Percentiles rank a stretch among this genome's conserved stretches.
These are phyloP conservation scores for Epichloe coenophiala DNA, from an alignment of 2,329 filamentous ascomycete species.

Conservation along the genomic window DNA sequence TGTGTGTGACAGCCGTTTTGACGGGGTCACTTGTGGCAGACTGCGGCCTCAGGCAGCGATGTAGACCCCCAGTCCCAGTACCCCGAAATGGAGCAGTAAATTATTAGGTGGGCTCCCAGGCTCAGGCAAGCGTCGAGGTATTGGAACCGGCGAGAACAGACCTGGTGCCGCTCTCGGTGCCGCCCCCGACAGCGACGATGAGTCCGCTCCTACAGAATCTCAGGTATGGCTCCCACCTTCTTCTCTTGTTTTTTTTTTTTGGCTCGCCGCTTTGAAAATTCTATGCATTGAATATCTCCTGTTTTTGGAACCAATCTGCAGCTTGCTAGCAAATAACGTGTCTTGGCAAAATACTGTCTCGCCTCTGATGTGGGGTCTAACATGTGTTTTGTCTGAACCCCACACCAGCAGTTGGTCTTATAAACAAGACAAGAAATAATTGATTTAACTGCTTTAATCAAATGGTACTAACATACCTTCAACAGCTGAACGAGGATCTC, in stretches of 20 bases:
- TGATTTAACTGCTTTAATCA: conserved; percentile 10
- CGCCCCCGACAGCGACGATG: conserved; percentile 93
- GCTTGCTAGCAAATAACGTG: background rate
- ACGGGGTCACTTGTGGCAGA: background rate
- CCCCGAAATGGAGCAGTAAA: conserved; percentile 2
- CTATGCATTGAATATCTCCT: background rate
- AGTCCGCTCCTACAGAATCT: conserved; percentile 83
- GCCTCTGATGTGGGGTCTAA: conserved; percentile 18
- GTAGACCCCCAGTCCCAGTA: background rate
- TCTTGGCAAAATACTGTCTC: conserved; percentile 4
- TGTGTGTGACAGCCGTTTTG: background rate
- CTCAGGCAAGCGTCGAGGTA: conserved; percentile 64
- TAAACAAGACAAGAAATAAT: background rate
- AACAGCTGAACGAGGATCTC: conserved; percentile 88
- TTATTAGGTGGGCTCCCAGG: conserved; percentile 6
- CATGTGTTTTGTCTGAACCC: conserved; percentile 15
- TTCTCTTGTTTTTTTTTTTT: background rate
- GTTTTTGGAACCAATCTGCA: background rate
- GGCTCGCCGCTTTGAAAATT: background rate
- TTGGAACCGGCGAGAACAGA: conserved; percentile 66
- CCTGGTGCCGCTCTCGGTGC: conserved; percentile 74
- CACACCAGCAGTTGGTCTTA: conserved; percentile 15
- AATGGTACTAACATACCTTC: conserved; percentile 8
- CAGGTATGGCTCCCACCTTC: conserved; percentile 50
- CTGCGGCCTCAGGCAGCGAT: conserved; percentile 8